Base-by-base conservation (phyloP, 192 early-diverging fungal species). In the Linnemannia schmuckeri region DNA sequence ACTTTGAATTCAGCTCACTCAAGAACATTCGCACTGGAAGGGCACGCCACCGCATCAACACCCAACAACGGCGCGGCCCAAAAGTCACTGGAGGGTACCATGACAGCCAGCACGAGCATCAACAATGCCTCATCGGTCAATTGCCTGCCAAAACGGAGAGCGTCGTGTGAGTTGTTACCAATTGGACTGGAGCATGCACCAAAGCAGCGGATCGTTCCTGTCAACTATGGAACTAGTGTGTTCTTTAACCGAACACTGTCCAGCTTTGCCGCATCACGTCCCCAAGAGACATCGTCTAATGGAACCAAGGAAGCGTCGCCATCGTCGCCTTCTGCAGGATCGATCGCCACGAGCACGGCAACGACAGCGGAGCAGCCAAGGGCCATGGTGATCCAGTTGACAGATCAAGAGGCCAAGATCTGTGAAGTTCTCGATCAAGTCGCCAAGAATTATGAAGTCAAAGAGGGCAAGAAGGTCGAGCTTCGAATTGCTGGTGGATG, bases 401-500 rank as follows among this genome's bases (percentile, higher is more conserved):
- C 92, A 3, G 79, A 89, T 2, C 82, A 75, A n/a, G 97, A 98
- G 82, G 35, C 68, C 6, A 78, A 93, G 72, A 92, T 98, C 46
- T 96, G 94, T 84, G 41, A 89, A 22, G 54, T 97, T 30, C 91
- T 98, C 33, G 81, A 86, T n/a, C 81, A 83, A 20, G 94, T 95
- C 8, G 92, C 94, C 17, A 82, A 92, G 10, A 87, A 92, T 49
- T 75, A 84, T 24, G 37, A 83, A 30, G 63, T 89, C 33, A 88
- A 91, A 13, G 84, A 86, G 24, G 76, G 89, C 40, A 90, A 90
- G 35, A 84, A 68, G 55, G 82, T 96, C 81, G 84, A 91, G 33
- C 92, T 98, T 57, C 93, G 98, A 30, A 96, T 99, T 68, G 97
- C 97, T 27, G 99, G 99, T 63, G 99, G 99, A 24, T 99, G 98